These are phyloP conservation scores for Rubia balearica DNA, from an alignment of 305 asterid genomes.

Conservation along the genomic window DNA sequence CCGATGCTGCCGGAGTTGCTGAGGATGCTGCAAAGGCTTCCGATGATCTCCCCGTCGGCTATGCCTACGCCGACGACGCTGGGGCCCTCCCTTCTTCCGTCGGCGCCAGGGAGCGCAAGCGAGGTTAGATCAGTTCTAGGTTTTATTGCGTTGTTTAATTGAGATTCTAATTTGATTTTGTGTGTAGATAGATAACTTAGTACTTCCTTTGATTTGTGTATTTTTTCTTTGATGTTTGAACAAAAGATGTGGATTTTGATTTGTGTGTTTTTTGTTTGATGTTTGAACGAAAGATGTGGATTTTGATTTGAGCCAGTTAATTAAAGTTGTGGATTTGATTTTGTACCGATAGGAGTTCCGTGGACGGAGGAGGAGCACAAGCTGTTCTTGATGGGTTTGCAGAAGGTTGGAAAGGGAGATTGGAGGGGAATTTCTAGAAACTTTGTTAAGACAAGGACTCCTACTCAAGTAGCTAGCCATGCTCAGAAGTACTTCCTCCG, in stretches of 20 bases:
- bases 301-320: not conserved
- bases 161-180: not conserved
- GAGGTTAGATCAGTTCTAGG: conserved; percentile 54
- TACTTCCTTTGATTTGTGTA: not conserved
- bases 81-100: conserved; percentile 32
- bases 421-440: conserved; percentile 87
- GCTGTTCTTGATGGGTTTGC: conserved; percentile 66
- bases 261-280: not conserved
- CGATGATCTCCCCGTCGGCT: conserved; percentile 27
- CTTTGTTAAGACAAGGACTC: conserved; percentile 49
- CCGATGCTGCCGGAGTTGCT: not conserved
- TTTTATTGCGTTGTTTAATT: not conserved
- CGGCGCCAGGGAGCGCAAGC: conserved; percentile 62
- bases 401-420: conserved; percentile 83
- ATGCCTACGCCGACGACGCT: conserved; percentile 73
- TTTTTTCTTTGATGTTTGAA: not conserved
- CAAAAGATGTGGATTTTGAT: not conserved
- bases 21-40: not conserved
- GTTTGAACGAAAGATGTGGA: not conserved
- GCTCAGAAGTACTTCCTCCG: conserved; percentile 86
- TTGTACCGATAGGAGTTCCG: conserved; percentile 45
- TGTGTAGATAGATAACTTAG: not conserved
- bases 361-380: conserved; percentile 97
- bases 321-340: not conserved
- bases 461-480: conserved; percentile 52